Evolutionary conservation across 2,329 filamentous ascomycete species (phyloP).

Genomic region (Pochonia chlamydosporia): DNA sequence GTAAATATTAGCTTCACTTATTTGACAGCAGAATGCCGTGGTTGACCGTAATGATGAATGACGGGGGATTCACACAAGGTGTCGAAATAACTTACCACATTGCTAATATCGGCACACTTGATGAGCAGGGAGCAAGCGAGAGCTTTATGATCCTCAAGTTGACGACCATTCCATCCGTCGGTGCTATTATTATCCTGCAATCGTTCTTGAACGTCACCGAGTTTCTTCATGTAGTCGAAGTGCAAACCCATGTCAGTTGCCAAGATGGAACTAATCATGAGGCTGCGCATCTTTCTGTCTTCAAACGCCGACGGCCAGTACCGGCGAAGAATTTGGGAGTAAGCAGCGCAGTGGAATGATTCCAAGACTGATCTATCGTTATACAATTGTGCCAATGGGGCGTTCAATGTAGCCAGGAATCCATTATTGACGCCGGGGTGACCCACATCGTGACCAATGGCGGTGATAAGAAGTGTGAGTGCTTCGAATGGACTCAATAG

Average conservation of each 20-base stretch:
- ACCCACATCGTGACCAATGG: constrained; percentile 96
- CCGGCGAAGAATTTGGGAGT: constrained; percentile 87
- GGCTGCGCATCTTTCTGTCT: constrained; percentile 71
- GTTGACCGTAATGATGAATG: too few species aligned
- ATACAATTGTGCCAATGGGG: constrained; percentile 89
- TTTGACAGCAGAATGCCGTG: too few species aligned
- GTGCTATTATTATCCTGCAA: constrained; percentile 60
- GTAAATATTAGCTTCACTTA: too few species aligned
- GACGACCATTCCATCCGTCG: constrained; percentile 71
- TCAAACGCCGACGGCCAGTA: constrained; percentile 85
- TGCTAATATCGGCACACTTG: constrained; percentile 98
- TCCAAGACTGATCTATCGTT: constrained; percentile 96
- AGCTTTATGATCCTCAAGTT: constrained; percentile 69
- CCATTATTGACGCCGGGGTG: constrained; percentile 98
- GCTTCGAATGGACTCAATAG: constrained; percentile 84
- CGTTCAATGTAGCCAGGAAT: constrained; percentile 86
- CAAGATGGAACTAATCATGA: constrained; percentile 97
- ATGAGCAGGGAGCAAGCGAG: constrained; percentile 87
- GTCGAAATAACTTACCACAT: constrained; percentile 64
- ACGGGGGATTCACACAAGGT: too few species aligned
- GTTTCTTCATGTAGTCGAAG: constrained; percentile 90
- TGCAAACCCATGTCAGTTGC: constrained; percentile 97
- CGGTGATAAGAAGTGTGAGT: constrained; percentile 82
- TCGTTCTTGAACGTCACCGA: constrained; percentile 75
- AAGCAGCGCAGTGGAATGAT: constrained; percentile 95